Evolutionary conservation across 1,284 basidiomycete species (phyloP).

Genomic region (Austropuccinia psidii): DNA sequence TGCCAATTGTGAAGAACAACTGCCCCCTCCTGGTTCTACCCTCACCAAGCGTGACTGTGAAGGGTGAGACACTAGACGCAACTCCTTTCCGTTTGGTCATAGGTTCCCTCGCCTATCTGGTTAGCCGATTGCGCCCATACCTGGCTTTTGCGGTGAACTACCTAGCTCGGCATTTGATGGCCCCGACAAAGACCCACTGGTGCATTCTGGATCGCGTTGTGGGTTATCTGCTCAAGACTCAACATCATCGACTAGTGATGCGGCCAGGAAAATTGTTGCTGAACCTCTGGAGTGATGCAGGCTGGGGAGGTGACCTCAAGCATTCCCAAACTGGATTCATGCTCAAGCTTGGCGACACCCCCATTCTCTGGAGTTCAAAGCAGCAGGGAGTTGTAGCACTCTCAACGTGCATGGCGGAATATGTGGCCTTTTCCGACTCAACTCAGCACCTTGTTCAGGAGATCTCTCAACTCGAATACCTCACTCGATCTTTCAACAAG

Average conservation of each 20-base stretch:
- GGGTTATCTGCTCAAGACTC: background rate
- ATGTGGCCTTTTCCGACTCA: background rate
- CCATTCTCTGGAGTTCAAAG: background rate
- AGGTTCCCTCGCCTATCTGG: no score
- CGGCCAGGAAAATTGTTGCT: background rate
- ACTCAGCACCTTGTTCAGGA: background rate
- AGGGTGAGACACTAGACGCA: no score
- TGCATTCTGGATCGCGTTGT: background rate
- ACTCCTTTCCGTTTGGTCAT: no score
- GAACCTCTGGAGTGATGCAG: background rate
- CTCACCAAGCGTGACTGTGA: no score
- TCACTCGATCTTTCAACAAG: no score
- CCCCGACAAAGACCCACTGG: background rate
- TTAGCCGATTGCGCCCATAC: background rate
- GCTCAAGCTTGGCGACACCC: no score
- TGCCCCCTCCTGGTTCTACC: no score
- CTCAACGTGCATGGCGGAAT: background rate
- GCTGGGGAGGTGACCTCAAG: background rate
- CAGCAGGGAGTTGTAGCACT: background rate
- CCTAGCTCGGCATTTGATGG: background rate
- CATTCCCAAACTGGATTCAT: background rate
- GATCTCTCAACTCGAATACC: no score
- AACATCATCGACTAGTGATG: background rate
- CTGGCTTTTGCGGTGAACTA: constrained; percentile 6
- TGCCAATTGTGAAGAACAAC: no score